Percentiles rank a stretch among this genome's conserved stretches.
Conservation (phyloP, 2,329 filamentous ascomycete species). For the Aspergillus pseudoviridinutans region DNA sequence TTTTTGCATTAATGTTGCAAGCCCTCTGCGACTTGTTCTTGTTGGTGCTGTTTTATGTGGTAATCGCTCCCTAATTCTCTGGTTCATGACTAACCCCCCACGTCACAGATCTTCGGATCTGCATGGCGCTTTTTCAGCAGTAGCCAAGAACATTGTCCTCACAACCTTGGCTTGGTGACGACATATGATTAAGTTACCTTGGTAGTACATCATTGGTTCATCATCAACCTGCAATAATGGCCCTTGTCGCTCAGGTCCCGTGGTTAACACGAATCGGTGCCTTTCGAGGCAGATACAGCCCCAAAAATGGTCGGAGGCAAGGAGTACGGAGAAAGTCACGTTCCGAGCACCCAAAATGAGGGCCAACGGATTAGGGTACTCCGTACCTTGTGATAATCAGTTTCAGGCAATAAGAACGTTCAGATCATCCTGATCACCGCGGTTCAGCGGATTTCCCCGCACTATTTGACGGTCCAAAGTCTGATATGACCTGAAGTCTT, state of each 20-base stretch:
- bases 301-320: background rate
- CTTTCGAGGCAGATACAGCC: background rate
- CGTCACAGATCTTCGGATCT: constrained; percentile 28
- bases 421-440: constrained; percentile 1
- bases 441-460: background rate
- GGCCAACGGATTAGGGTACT: background rate
- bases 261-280: background rate
- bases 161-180: constrained; percentile 8
- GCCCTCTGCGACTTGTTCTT: background rate
- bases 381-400: background rate
- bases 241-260: background rate
- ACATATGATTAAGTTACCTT: constrained; percentile 4
- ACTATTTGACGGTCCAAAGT: background rate
- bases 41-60: background rate
- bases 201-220: constrained; percentile 1
- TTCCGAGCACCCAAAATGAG: background rate
- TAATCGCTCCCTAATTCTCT: background rate
- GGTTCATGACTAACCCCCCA: constrained; percentile 15
- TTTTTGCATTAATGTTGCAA: background rate
- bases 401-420: background rate
- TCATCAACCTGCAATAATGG: background rate
- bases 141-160: background rate
- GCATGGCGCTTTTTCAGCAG: constrained; percentile 10
- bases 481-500: background rate
- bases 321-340: background rate